Evolutionary conservation across 768 basidiomycete genomes (phyloP), one percentile per base, ranked within the genome.

Genomic region (Chiua virens): DNA sequence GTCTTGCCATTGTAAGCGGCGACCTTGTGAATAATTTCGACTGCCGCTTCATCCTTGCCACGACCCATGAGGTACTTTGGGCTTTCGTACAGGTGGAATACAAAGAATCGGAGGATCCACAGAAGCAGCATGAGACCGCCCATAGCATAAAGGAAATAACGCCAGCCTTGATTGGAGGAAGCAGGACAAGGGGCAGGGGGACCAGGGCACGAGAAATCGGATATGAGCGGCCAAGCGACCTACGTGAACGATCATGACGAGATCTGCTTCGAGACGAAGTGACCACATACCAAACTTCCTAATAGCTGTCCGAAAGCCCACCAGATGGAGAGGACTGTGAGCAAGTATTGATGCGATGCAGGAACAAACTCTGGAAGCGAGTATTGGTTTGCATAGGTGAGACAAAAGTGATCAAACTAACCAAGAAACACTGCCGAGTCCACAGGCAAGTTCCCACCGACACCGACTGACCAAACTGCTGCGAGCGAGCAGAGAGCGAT

Each of bases 241-340:
- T 85, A 38, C 39, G 15, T 8, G 20, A 50, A 53, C 22, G 18
- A 49, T 48, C 42, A 15, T 27, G 17, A 25, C 21, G 3, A 13
- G 13, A 27, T 14, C 27, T 14, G 0, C 38, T 58, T 27, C 3
- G 22, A 28, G 47, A 30, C 1, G 13, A 7, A 15, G 34, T 1
- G 2, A 13, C 3, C 11, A 51, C 68, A 18, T 37, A 76, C 76
- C 44, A 79, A 58, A 56, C 75, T 78, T 17, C 80, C 84, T 43
- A 86, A 61, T 1, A 89, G 75, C 62, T 89, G 88, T 3, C 87
- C 87, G 32, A 89, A 74, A 6, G 85, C 83, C 89, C 89, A 91
- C 84, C 85, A 90, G 34, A 89, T 79, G 0, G 87, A 87, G n/a
- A 90, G 74, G 15, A 89, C 71, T 0, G 87, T 89, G 28, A 90